Evolutionary conservation across 2,329 filamentous ascomycete species (phyloP), one percentile per base, ranked within the genome.

Genomic region (Penicillium sp.): DNA sequence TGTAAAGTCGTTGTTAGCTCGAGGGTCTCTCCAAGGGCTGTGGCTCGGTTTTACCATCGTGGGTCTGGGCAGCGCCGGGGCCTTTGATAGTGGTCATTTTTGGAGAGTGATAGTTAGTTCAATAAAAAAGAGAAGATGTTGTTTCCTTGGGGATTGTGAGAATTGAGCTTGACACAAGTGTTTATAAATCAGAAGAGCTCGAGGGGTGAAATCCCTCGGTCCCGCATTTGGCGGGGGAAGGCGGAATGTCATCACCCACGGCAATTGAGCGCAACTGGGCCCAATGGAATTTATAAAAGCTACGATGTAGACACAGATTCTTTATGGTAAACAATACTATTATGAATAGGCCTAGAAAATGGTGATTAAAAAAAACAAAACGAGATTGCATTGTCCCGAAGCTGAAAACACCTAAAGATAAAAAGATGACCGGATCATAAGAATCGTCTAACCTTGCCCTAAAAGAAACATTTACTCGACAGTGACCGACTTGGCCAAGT

Each of bases 401-500:
- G 58, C 58, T 60, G 47, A 63, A 58, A 65, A 62, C 59, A 62
- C 63, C 59, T 62, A 66, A 65, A 61, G 48, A 62, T 65, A 64
- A 57, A 53, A 61, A 64, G 53, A 56, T 56, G 54, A 56, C 54
- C 43, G 43, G 49, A 64, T 66, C 64, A 63, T 66, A 41, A 61
- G 54, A 61, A 59, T 66, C 63, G 60, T 66, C 62, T 66, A 65
- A 56, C 19, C 53, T 46, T 23, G 54, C 41, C 38, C 50, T 38
- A 50, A 52, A 51, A 51, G 50, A 52, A 50, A 49, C 21, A 40
- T 63, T 82, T 93, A 99, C 86, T 99, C 94, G 67, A 99, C 94
- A 63, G 94, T 99, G 64, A 99, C 94, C 63, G 92, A 96, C 87
- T 99, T 99, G 76, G 94, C 94, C 80, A 99, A 81, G 82, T 99